A percentile compares a stretch with the other conserved stretches of the same genome.
Evolutionary conservation across 2,329 filamentous ascomycete species (phyloP).

Genomic region (Didymella pomorum): DNA sequence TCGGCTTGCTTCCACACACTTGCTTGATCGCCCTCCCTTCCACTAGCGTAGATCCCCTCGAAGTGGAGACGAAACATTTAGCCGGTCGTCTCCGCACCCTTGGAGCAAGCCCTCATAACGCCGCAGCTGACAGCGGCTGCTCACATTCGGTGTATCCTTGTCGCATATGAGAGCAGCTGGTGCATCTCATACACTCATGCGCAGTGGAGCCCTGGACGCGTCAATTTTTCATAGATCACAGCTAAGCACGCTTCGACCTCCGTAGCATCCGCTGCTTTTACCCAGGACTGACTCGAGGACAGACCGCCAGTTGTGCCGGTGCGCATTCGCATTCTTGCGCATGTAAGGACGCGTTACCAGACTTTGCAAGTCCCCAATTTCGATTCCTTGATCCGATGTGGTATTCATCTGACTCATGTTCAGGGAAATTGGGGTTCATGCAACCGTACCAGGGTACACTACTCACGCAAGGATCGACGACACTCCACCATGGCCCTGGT

Average conservation of each 20-base stretch:
- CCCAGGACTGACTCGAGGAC: slow-evolving; percentile 9
- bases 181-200: background rate
- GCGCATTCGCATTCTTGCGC: slow-evolving; percentile 6
- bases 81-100: slow-evolving; percentile 19
- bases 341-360: slow-evolving; percentile 10
- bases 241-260: background rate
- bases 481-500: background rate
- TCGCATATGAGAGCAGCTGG: background rate
- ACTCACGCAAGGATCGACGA: slow-evolving; percentile 11
- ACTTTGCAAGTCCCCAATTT: background rate
- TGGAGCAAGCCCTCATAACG: slow-evolving; percentile 13
- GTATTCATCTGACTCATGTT: slow-evolving; percentile 10
- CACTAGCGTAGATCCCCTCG: slow-evolving; percentile 11
- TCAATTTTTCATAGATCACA: background rate
- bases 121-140: slow-evolving; percentile 18
- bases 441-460: slow-evolving; percentile 3
- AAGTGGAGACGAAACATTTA: slow-evolving; percentile 20
- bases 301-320: slow-evolving; percentile 3
- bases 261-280: slow-evolving; percentile 14
- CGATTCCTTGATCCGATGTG: background rate
- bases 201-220: background rate
- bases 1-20: slow-evolving; percentile 3
- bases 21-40: slow-evolving; percentile 6
- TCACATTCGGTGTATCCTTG: slow-evolving; percentile 2
- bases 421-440: slow-evolving; percentile 15